A percentile compares a stretch with the other conserved stretches of the same genome.
Conservation (phyloP, 2,329 filamentous ascomycete genomes). For the Colletotrichum phormii region DNA sequence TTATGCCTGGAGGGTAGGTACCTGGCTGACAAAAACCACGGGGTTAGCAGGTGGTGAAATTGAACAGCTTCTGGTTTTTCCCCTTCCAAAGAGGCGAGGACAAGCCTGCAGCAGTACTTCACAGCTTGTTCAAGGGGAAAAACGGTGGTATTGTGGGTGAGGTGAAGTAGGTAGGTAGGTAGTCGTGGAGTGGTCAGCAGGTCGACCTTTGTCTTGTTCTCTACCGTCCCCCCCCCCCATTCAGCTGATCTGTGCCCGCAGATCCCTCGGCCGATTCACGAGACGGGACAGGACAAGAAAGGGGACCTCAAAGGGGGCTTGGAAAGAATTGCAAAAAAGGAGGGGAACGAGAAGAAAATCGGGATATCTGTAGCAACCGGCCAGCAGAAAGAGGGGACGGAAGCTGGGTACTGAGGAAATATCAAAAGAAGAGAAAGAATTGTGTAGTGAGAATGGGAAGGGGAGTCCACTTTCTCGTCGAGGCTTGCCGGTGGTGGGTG, state of each 20-base stretch:
- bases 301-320: not conserved
- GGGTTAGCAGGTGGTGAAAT: not conserved
- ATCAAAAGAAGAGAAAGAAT: slow-evolving; percentile 26
- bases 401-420: slow-evolving; percentile 2
- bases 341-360: not conserved
- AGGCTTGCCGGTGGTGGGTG: slow-evolving; percentile 33
- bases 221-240: slow-evolving; percentile 13
- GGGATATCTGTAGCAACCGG: not conserved
- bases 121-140: not conserved
- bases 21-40: not conserved
- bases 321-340: not conserved
- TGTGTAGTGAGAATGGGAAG: slow-evolving; percentile 31
- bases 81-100: not conserved
- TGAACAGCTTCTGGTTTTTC: not conserved
- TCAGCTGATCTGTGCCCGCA: slow-evolving; percentile 24
- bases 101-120: not conserved
- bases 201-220: slow-evolving; percentile 24
- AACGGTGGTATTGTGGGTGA: not conserved
- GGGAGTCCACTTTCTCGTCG: slow-evolving; percentile 32
- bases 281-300: not conserved
- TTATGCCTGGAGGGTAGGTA: not conserved
- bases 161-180: not conserved
- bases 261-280: slow-evolving; percentile 19
- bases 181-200: slow-evolving; percentile 26
- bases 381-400: slow-evolving; percentile 1